Evolutionary conservation across 2,329 filamentous ascomycete species (phyloP).

Genomic region (Dothidotthia symphoricarpi): DNA sequence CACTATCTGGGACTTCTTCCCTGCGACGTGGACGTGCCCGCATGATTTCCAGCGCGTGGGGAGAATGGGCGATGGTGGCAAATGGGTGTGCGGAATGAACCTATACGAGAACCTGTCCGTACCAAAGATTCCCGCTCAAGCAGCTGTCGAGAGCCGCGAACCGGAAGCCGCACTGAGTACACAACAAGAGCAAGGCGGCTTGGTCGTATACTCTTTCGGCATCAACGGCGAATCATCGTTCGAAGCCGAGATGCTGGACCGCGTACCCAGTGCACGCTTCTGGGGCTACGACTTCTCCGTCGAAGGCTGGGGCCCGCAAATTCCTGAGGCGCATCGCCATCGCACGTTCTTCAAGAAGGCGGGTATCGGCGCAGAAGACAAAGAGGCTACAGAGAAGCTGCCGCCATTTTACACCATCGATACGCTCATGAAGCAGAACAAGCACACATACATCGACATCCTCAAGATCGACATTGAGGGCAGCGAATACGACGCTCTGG

Average conservation of each 20-base stretch:
- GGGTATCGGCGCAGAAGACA: conserved; percentile 29
- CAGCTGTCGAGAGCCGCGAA: conserved; percentile 14
- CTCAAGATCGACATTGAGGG: conserved; percentile 38
- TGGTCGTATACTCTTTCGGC: conserved; percentile 36
- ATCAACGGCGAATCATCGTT: conserved; percentile 38
- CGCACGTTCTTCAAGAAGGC: conserved; percentile 34
- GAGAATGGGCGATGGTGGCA: conserved; percentile 34
- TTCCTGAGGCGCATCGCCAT: conserved; percentile 16
- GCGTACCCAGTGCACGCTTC: conserved; percentile 31
- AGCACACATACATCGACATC: conserved; percentile 37
- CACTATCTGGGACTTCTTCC: conserved; percentile 38
- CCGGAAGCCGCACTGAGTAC: conserved; percentile 8
- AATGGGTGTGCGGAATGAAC: conserved; percentile 39
- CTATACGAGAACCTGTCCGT: conserved; percentile 29
- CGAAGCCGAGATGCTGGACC: conserved; percentile 37
- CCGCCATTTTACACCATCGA: conserved; percentile 33
- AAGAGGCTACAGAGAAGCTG: conserved; percentile 8
- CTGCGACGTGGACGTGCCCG: conserved; percentile 35
- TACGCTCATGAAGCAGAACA: conserved; percentile 32
- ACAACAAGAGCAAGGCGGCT: conserved; percentile 17
- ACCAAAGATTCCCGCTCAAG: conserved; percentile 10
- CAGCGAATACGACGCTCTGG: conserved; percentile 31
- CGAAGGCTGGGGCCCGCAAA: conserved; percentile 32
- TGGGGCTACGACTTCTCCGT: conserved; percentile 38
- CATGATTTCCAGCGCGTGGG: conserved; percentile 36